Conservation (phyloP, 2,329 filamentous ascomycete genomes). For the Lasiodiplodia citricola region DNA sequence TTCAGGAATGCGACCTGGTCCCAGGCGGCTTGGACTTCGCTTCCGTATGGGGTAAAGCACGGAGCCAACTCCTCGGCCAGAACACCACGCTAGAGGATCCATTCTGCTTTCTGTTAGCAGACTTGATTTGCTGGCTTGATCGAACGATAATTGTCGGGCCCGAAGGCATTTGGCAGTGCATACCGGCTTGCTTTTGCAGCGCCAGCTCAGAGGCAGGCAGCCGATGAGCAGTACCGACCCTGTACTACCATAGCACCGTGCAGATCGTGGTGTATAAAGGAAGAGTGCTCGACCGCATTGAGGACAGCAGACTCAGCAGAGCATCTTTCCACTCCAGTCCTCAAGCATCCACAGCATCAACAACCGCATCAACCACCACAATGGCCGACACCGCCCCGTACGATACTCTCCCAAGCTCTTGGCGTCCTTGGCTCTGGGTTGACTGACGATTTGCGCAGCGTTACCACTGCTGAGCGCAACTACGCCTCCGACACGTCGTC, state of each 20-base stretch:
- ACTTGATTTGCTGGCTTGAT: conserved; percentile 6
- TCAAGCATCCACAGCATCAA: not conserved
- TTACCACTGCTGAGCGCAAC: conserved; percentile 11
- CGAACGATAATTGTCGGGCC: conserved; percentile 15
- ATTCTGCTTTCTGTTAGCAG: conserved; percentile 15
- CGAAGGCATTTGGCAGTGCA: not conserved
- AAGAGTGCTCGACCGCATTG: not conserved
- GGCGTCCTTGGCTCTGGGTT: not conserved
- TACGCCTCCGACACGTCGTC: conserved; percentile 20
- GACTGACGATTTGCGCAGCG: not conserved
- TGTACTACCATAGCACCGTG: not conserved
- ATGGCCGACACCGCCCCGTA: conserved; percentile 22
- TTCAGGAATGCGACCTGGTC: conserved; percentile 18
- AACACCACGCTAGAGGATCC: conserved; percentile 3
- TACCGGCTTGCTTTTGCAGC: conserved; percentile 19
- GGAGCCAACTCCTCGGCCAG: not conserved
- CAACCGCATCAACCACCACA: not conserved
- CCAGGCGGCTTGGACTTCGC: conserved; percentile 1
- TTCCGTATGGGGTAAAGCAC: not conserved
- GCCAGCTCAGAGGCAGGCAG: conserved; percentile 7
- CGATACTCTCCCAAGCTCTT: not conserved
- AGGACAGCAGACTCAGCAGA: conserved; percentile 6
- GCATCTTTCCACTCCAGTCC: conserved; percentile 13
- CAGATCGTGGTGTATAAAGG: not conserved
- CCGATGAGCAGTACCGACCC: not conserved